A percentile compares a stretch with the other conserved stretches of the same genome.
Conservation (phyloP, 352 stramenopile genomes). For the Saprolegnia parasitica region DNA sequence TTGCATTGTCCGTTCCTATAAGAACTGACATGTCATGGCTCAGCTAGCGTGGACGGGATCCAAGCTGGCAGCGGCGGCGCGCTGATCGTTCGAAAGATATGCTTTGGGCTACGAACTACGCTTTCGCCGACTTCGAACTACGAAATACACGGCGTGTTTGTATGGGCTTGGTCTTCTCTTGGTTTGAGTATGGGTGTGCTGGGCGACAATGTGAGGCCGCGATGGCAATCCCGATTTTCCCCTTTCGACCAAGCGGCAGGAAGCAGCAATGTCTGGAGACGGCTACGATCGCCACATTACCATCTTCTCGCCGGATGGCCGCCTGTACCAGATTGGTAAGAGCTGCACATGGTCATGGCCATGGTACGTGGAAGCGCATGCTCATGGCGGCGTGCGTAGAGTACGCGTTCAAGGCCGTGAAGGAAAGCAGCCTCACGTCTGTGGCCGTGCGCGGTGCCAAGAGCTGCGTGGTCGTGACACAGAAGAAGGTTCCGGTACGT, state of each 20-base stretch:
- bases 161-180: constrained; percentile 17
- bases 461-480: constrained; percentile 93
- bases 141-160: neutral
- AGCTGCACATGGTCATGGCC: neutral
- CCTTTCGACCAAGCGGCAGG: constrained; percentile 7
- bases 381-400: constrained; percentile 50
- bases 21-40: too few species aligned
- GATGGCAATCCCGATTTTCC: constrained; percentile 18
- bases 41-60: too few species aligned
- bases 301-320: constrained; percentile 98
- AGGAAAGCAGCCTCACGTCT: constrained; percentile 91
- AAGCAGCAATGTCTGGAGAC: constrained; percentile 62
- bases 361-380: neutral
- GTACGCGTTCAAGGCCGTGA: constrained; percentile 98
- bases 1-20: too few species aligned
- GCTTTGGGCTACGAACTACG: constrained; percentile 16
- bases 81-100: constrained; percentile 9
- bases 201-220: constrained; percentile 19
- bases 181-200: constrained; percentile 12
- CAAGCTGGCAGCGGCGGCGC: too few species aligned
- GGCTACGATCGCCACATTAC: constrained; percentile 94
- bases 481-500: constrained; percentile 97
- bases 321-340: constrained; percentile 96
- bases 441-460: constrained; percentile 94
- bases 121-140: constrained; percentile 3